Conservation (phyloP, 176 grass and related monocot species). For the Oryza brachyantha region DNA sequence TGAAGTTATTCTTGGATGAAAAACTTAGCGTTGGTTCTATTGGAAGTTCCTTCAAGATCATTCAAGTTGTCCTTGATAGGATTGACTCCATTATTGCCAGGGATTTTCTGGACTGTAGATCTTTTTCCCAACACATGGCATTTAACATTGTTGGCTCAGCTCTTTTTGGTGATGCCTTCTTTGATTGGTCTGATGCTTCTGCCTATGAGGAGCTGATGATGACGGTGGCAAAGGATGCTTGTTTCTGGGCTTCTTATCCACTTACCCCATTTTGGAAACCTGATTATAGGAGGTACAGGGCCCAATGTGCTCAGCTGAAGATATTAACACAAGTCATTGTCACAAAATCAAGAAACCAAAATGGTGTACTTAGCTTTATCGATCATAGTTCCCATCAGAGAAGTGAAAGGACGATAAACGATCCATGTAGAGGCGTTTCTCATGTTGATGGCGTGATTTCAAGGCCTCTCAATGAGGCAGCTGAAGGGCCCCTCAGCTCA, state of each 20-base stretch:
- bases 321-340: conserved; percentile 63
- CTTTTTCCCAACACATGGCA: conserved; percentile 60
- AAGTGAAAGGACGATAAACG: conserved; percentile 28
- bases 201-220: conserved; percentile 80
- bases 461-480: conserved; percentile 27
- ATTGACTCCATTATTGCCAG: conserved; percentile 38
- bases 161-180: conserved; percentile 77
- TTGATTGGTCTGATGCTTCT: conserved; percentile 67
- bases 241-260: conserved; percentile 87
- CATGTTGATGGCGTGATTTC: conserved; percentile 27
- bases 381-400: conserved; percentile 18
- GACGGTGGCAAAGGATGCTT: conserved; percentile 73
- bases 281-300: conserved; percentile 72
- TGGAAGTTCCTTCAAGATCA: conserved; percentile 50
- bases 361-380: conserved; percentile 27
- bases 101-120: conserved; percentile 58
- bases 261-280: conserved; percentile 78
- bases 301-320: conserved; percentile 54
- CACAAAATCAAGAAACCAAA: conserved; percentile 32
- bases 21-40: conserved; percentile 28
- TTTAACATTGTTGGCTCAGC: conserved; percentile 73
- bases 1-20: conserved; percentile 64
- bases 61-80: conserved; percentile 48
- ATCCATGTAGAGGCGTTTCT: conserved; percentile 23
- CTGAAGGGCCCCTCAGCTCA: conserved; percentile 40